Evolutionary conservation across 2,329 filamentous ascomycete genomes (phyloP).

Genomic region (Cyclaneusma minus): DNA sequence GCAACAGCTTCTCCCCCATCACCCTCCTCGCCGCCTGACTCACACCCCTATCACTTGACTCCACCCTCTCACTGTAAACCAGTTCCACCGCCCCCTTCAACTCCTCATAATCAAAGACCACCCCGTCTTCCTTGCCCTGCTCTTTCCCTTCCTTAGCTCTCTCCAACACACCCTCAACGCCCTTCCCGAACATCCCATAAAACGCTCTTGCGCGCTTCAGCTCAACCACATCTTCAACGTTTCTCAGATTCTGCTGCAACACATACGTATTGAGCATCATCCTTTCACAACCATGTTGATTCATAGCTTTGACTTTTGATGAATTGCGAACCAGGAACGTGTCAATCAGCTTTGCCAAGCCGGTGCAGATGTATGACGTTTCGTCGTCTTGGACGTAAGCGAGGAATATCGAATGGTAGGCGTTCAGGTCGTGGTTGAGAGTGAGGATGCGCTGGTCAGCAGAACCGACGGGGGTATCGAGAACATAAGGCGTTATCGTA

Average conservation of each 20-base stretch:
- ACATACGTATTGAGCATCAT: conserved; percentile 93
- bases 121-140: conserved; percentile 17
- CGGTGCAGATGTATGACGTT: conserved; percentile 58
- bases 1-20: conserved; percentile 54
- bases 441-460: conserved; percentile 68
- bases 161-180: conserved; percentile 47
- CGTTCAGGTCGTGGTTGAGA: conserved; percentile 71
- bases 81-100: conserved; percentile 50
- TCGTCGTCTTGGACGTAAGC: conserved; percentile 58
- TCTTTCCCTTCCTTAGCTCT: conserved; percentile 36
- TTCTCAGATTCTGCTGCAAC: conserved; percentile 91
- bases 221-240: conserved; percentile 59
- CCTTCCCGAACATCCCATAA: conserved; percentile 51
- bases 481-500: conserved; percentile 43
- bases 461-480: conserved; percentile 58
- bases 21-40: conserved; percentile 49
- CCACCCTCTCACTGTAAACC: conserved; percentile 51
- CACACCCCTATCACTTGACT: conserved; percentile 52
- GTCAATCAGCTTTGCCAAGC: conserved; percentile 67
- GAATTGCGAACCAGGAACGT: conserved; percentile 61
- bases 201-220: conserved; percentile 49
- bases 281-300: conserved; percentile 64
- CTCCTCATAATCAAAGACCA: conserved; percentile 48
- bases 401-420: conserved; percentile 70
- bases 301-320: conserved; percentile 64